phyloP scores from a whole-genome alignment of 805 yeast genomes.

The Candida mattraensis region DNA sequence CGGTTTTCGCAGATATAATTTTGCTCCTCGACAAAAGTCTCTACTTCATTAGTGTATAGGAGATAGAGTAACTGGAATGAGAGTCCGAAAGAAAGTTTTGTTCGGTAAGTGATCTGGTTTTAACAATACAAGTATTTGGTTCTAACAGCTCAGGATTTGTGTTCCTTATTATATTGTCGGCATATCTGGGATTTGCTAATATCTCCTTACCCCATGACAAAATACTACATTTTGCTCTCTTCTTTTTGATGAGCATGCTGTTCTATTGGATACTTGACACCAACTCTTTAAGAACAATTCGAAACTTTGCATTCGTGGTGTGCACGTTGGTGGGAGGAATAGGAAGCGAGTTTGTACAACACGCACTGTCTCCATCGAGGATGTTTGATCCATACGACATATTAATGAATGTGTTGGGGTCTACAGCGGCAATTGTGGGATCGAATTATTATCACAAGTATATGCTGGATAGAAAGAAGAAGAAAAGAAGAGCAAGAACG shows the following conservation, averaged over 20 bases:
- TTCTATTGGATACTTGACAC: constrained; percentile 48
- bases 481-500: constrained; percentile 8
- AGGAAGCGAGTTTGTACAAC: constrained; percentile 50
- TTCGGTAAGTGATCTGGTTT: constrained; percentile 7
- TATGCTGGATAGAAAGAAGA: constrained; percentile 10
- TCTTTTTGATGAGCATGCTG: constrained; percentile 44
- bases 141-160: constrained; percentile 18
- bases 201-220: constrained; percentile 49
- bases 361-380: constrained; percentile 42
- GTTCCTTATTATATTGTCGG: constrained; percentile 20
- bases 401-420: constrained; percentile 29
- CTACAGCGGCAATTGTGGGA: constrained; percentile 23
- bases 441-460: constrained; percentile 21
- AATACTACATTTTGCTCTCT: constrained; percentile 44
- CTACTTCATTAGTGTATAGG: no score
- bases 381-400: constrained; percentile 41
- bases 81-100: constrained; percentile 10
- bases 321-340: constrained; percentile 47
- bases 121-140: neutral
- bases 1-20: no score
- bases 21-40: no score
- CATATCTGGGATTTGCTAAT: constrained; percentile 52
- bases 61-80: no score
- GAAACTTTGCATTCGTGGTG: constrained; percentile 35
- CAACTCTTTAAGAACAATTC: constrained; percentile 30